Evolutionary conservation across 805 yeast genomes (phyloP), one percentile per base, ranked within the genome.

Genomic region (Metschnikowia lochheadii): DNA sequence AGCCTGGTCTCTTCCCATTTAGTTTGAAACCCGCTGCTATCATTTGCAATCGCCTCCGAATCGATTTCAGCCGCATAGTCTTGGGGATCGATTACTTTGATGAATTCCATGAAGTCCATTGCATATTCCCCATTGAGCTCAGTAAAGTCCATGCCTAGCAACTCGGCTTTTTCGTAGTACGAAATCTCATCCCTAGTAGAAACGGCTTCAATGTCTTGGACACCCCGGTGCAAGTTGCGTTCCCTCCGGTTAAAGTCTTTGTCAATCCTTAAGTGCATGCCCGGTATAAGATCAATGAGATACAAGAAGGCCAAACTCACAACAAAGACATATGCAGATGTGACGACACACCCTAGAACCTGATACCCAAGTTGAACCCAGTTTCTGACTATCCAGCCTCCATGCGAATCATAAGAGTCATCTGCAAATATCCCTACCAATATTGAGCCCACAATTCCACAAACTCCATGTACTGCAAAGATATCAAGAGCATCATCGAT

Each of bases 401-500:
- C 78, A 18, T 58, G 39, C 1, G 75, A 60, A 1, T 57, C 63
- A 47, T 68, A 69, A 6, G 54, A 48, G 10, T 57, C 52, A 37
- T 67, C 67, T 15, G 76, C 74, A 57, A 73, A 70, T 1, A 73
- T 63, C 0, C 78, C 77, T 1, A 75, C 72, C 34, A 73, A 56
- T 11, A 73, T 35, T 2, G 75, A 69, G 0, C 78, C 78, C 3
- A 64, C 66, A 29, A 70, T 64, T 0, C 78, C 78, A 21, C 72
- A 68, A 5, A 72, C 60, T 0, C 77, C 77, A 56, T 73, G 78
- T 37, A 73, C 65, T 6, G 78, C 77, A 57, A 72, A 72, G 3
- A 73, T 61, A 55, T 73, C 78, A 38, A 72, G 65, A 1, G 76
- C 72, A 56, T 73, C 78, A 53, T 73, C 78, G n/a, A 73, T 65